Conservation (phyloP, 495 filamentous ascomycete genomes). For the Saxispiralis lemnorum region DNA sequence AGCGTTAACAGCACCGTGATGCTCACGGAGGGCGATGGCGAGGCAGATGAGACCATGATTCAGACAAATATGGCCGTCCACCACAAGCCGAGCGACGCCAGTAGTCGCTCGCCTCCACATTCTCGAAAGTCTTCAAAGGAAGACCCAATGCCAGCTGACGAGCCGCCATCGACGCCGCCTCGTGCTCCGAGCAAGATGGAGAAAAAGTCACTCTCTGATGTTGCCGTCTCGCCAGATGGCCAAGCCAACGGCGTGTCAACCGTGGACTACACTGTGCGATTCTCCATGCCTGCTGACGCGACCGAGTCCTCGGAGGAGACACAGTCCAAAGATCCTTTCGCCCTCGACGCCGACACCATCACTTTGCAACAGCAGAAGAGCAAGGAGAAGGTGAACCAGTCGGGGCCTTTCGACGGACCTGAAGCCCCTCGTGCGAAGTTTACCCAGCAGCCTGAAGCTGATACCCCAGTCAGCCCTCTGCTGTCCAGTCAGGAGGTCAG, state of each 20-base stretch:
- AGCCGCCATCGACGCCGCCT: constrained; percentile 1
- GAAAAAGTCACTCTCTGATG: neutral
- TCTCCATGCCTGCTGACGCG: constrained; percentile 11
- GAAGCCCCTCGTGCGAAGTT: neutral
- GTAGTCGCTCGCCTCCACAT: no score
- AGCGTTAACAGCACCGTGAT: constrained; percentile 1
- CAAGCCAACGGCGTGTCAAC: neutral
- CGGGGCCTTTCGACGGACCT: neutral
- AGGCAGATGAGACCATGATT: neutral
- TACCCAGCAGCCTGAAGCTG: neutral
- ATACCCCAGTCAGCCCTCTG: constrained; percentile 10
- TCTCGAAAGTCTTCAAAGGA: no score
- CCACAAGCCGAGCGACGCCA: neutral
- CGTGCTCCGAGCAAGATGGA: neutral
- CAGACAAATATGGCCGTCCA: neutral
- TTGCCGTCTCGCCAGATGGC: neutral
- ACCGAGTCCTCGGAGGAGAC: constrained; percentile 10
- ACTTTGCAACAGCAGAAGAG: constrained; percentile 11
- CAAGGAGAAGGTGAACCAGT: constrained; percentile 3
- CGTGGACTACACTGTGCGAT: constrained; percentile 6
- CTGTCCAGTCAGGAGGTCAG: constrained; percentile 9
- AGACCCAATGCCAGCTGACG: neutral
- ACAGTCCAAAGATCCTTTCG: constrained; percentile 12
- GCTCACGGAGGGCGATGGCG: neutral
- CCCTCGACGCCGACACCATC: constrained; percentile 15